phyloP scores from a whole-genome alignment of 1,284 basidiomycete species.

The Porodaedalea pini region DNA sequence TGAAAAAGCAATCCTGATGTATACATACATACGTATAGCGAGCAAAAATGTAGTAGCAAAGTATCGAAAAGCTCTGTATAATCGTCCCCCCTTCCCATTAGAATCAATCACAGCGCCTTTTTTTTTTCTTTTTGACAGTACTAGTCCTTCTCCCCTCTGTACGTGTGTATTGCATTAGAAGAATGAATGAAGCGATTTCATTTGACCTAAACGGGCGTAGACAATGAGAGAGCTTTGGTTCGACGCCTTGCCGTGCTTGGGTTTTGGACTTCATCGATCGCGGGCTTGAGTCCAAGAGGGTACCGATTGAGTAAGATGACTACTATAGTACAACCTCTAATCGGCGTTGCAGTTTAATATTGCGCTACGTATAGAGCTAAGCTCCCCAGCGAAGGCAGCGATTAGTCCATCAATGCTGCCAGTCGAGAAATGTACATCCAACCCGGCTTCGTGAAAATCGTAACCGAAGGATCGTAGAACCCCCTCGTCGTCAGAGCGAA shows the following conservation, averaged over 20 bases:
- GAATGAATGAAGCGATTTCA: neutral
- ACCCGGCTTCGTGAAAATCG: neutral
- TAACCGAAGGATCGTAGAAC: neutral
- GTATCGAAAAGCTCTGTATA: neutral
- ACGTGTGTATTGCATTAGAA: neutral
- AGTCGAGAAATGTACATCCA: neutral
- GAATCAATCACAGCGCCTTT: neutral
- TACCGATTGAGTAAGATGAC: no score
- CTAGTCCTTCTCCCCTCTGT: neutral
- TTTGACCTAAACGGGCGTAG: neutral
- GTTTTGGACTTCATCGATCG: neutral
- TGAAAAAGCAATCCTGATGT: conserved; percentile 2
- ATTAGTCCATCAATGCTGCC: neutral
- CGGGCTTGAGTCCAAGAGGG: neutral
- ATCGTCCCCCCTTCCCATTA: neutral
- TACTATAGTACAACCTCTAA: no score
- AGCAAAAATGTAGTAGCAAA: conserved; percentile 5
- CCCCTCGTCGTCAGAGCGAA: neutral
- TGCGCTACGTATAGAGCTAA: neutral
- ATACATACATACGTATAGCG: no score
- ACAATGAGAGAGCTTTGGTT: neutral
- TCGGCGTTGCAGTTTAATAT: no score
- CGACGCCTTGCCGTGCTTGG: neutral
- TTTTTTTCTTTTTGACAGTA: conserved; percentile 2
- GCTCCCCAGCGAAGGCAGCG: neutral